These are phyloP conservation scores for Picea abies DNA, from an alignment of 83 land plant species.

Conservation along the genomic window DNA sequence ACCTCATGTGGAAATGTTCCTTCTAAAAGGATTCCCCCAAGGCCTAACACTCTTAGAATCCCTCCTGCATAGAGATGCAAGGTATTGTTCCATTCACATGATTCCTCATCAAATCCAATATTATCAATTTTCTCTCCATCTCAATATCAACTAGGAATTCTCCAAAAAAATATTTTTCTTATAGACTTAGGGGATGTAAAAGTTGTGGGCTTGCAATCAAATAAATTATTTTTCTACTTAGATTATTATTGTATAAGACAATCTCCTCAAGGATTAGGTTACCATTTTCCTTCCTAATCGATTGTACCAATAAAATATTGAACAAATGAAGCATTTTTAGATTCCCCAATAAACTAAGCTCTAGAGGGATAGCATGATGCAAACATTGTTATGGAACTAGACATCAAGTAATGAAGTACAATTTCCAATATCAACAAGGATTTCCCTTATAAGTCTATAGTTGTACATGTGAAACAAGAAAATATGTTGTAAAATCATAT, in stretches of 20 bases:
- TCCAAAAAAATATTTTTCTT: constrained; percentile 35
- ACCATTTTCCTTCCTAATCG: constrained; percentile 27
- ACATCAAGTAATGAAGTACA: constrained; percentile 14
- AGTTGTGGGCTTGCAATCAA: constrained; percentile 16
- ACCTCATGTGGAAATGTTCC: constrained; percentile 34
- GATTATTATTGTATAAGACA: constrained; percentile 31
- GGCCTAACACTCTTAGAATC: constrained; percentile 15
- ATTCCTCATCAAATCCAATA: constrained; percentile 31
- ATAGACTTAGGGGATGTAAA: constrained; percentile 22
- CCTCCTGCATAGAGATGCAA: constrained; percentile 16
- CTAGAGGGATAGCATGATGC: constrained; percentile 19
- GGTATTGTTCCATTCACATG: constrained; percentile 28
- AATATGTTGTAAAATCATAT: not conserved
- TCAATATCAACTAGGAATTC: constrained; percentile 32
- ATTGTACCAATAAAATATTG: constrained; percentile 28
- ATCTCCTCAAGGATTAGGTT: constrained; percentile 20
- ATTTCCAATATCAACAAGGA: constrained; percentile 24
- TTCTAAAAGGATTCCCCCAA: constrained; percentile 26
- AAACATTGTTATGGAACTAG: constrained; percentile 17
- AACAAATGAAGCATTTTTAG: constrained; percentile 9
- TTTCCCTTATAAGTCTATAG: constrained; percentile 15
- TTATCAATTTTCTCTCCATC: constrained; percentile 9
- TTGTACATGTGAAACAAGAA: not conserved
- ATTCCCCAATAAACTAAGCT: constrained; percentile 17
- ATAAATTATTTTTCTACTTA: constrained; percentile 33